Percentiles rank a stretch among this genome's conserved stretches.
Evolutionary conservation across 495 filamentous ascomycete species (phyloP).

Genomic region (Penicillium maclennaniae): DNA sequence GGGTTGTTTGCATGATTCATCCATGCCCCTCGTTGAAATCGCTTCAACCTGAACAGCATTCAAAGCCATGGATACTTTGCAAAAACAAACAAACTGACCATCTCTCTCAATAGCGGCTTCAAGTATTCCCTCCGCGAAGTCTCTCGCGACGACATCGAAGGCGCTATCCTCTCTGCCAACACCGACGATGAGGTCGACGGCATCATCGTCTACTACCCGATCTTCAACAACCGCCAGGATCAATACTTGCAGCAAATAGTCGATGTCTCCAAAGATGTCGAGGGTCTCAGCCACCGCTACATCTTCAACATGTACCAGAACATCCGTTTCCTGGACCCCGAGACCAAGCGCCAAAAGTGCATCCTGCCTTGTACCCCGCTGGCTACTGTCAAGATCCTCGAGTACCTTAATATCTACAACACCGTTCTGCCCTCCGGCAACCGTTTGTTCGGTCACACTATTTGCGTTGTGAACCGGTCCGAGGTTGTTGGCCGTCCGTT

Average conservation of each 20-base stretch:
- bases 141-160: conserved; percentile 82
- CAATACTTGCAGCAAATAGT: conserved; percentile 95
- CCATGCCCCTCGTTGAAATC: conserved; percentile 18
- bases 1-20: conserved; percentile 23
- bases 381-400: conserved; percentile 92
- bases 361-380: conserved; percentile 94
- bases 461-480: conserved; percentile 91
- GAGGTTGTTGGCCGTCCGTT: conserved; percentile 94
- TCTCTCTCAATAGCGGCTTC: conserved; percentile 66
- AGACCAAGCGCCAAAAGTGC: conserved; percentile 73
- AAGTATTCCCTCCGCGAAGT: conserved; percentile 77
- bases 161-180: conserved; percentile 79
- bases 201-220: conserved; percentile 98
- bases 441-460: conserved; percentile 81
- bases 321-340: conserved; percentile 82
- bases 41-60: background rate
- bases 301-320: conserved; percentile 99
- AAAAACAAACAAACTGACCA: background rate
- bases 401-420: conserved; percentile 94
- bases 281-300: conserved; percentile 89
- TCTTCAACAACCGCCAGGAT: conserved; percentile 85
- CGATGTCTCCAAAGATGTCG: conserved; percentile 84
- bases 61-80: background rate
- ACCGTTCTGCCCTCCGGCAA: conserved; percentile 92
- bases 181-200: conserved; percentile 73